phyloP scores from a whole-genome alignment of 768 basidiomycete genomes.

The Pulveroboletus sp. region DNA sequence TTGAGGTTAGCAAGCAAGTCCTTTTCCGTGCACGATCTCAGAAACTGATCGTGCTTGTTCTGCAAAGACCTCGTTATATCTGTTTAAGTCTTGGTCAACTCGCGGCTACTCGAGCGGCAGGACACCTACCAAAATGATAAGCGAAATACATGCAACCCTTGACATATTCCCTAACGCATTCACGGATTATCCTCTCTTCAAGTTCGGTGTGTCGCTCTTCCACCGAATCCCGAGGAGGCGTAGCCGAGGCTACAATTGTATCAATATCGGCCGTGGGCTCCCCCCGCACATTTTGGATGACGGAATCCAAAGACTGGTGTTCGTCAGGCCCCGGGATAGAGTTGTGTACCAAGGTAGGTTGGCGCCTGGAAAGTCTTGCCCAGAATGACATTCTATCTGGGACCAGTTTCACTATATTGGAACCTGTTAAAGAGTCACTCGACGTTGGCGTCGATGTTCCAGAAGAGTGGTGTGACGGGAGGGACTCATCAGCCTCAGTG shows the following conservation, averaged over 20 bases:
- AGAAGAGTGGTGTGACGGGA: conserved; percentile 33
- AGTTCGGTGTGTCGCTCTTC: conserved; percentile 73
- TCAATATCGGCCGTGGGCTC: conserved; percentile 52
- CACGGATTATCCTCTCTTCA: conserved; percentile 77
- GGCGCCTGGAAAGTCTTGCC: conserved; percentile 54
- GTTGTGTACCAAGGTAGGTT: conserved; percentile 20
- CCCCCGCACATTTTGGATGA: conserved; percentile 43
- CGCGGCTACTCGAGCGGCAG: neutral
- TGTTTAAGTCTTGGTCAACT: conserved; percentile 24
- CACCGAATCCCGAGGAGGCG: conserved; percentile 53
- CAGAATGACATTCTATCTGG: conserved; percentile 72
- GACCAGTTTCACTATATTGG: conserved; percentile 58
- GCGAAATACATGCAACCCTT: conserved; percentile 91
- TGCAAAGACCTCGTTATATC: conserved; percentile 82
- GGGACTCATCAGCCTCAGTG: neutral
- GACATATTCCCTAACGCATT: conserved; percentile 69
- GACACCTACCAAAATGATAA: conserved; percentile 68
- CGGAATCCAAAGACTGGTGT: conserved; percentile 28
- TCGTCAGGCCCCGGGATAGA: conserved; percentile 11
- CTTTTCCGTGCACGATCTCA: conserved; percentile 54
- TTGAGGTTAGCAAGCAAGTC: conserved; percentile 58
- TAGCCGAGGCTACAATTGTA: conserved; percentile 53
- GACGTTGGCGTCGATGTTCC: conserved; percentile 55
- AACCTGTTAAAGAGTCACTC: conserved; percentile 37
- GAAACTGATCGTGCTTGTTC: conserved; percentile 65